Conservation (phyloP, 805 yeast genomes). For the Ogataea salicorniae region DNA sequence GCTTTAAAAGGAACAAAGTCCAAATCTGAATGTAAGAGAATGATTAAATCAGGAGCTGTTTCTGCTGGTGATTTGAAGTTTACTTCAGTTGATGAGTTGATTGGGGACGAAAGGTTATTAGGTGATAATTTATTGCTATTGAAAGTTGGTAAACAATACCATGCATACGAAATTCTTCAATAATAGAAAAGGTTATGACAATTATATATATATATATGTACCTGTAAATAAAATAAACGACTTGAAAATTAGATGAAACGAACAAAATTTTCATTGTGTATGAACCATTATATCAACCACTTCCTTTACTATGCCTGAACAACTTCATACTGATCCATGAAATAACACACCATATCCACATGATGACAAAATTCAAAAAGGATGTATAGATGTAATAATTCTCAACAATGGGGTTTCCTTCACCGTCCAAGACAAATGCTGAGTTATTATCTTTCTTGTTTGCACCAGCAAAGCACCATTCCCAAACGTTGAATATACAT, state of each 20-base stretch:
- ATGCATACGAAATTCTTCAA: constrained; percentile 41
- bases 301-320: constrained; percentile 74
- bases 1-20: constrained; percentile 44
- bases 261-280: background rate
- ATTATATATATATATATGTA: background rate
- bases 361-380: constrained; percentile 28
- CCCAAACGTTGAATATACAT: constrained; percentile 27
- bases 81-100: constrained; percentile 41
- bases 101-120: constrained; percentile 43
- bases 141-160: constrained; percentile 70
- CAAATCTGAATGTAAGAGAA: constrained; percentile 34
- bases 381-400: constrained; percentile 29
- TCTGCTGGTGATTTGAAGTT: constrained; percentile 44
- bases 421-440: constrained; percentile 11
- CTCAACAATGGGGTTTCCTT: constrained; percentile 16
- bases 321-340: constrained; percentile 81
- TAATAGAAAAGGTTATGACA: background rate
- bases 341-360: constrained; percentile 66
- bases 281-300: constrained; percentile 21
- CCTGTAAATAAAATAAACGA: background rate
- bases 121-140: constrained; percentile 59
- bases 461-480: constrained; percentile 21
- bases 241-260: background rate
- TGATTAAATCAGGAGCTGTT: constrained; percentile 66
- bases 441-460: constrained; percentile 2